Conservation (phyloP, 1,284 basidiomycete species). For the Porodaedalea pini region DNA sequence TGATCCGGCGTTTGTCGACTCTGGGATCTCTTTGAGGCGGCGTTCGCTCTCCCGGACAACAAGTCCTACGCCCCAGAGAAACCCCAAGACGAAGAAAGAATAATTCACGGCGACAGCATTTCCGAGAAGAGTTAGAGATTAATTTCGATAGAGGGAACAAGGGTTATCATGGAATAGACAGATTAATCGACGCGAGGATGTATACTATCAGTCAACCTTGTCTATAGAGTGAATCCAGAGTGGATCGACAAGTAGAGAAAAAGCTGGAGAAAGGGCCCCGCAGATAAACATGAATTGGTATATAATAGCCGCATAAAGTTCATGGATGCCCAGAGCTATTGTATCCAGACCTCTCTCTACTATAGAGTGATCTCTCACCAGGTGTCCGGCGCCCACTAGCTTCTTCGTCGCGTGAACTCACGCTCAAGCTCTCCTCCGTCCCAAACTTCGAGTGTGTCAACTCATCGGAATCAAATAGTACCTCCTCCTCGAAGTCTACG, state of each 20-base stretch:
- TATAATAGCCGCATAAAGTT: background rate
- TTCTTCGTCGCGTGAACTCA: constrained; percentile 23
- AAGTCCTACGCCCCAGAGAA: no score
- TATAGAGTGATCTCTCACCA: background rate
- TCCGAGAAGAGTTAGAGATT: no score
- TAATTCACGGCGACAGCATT: no score
- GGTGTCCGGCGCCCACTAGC: constrained; percentile 11
- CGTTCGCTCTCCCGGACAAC: background rate
- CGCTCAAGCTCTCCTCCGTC: constrained; percentile 22
- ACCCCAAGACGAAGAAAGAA: no score
- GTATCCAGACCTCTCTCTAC: constrained; percentile 17
- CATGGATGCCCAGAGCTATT: constrained; percentile 8
- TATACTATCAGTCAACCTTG: background rate
- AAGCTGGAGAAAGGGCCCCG: background rate
- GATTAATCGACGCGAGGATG: background rate
- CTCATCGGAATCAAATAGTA: constrained; percentile 24
- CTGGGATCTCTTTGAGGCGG: background rate
- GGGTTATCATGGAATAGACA: background rate
- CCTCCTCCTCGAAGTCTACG: constrained; percentile 21
- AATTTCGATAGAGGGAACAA: background rate
- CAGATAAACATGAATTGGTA: background rate
- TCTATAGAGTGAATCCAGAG: background rate
- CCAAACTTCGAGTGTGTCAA: constrained; percentile 19
- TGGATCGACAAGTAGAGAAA: background rate
- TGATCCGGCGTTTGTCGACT: background rate